Evolutionary conservation across 352 stramenopile genomes (phyloP), one percentile per base, ranked within the genome.

Genomic region (Pythium sukuiense): DNA sequence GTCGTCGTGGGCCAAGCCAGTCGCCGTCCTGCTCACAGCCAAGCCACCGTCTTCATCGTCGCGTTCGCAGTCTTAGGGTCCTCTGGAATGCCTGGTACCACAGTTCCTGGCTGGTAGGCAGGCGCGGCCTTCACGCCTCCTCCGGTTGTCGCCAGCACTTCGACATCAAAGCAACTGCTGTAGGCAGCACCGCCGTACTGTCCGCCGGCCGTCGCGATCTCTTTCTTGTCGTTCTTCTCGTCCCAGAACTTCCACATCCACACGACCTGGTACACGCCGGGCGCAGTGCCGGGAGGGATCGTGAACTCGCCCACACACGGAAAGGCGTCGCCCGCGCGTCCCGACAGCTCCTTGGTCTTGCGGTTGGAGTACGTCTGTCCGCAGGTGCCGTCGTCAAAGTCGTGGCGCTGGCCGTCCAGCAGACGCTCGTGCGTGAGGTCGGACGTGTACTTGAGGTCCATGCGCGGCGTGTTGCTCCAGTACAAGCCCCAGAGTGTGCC

Each of bases 201-300:
- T 18, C 80, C 76, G 37, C 68, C 76, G 35, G 71, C 70, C 0
- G 77, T 86, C 20, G 69, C 54, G 37, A 85, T 80, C n/a, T 73
- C 72, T 12, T 66, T 67, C 35, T 65, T 53, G 11, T 83, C 73
- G n/a, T 90, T 75, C 55, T 80, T 81, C 39, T 70, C 63, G 37
- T 70, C 63, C 63, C 63, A 70, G 58, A 88, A 88, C 58, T 82
- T 83, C 81, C 81, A 90, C 63, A 76, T 86, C 79, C 81, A 90
- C 37, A 90, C 78, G 58, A 90, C 62, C 39, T 76, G 74, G 70
- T 89, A 88, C 9, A 83, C 33, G 0, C 81, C 80, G 0, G 81
- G 32, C 26, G 59, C 32, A 4, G 76, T 85, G 14, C 63, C 76
- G 1, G 18, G 49, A 30, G 78, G 80, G 7, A 87, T 71, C 1